phyloP scores from a whole-genome alignment of 108 stramenopile species.

The Pseudonitzschia multiseries region DNA sequence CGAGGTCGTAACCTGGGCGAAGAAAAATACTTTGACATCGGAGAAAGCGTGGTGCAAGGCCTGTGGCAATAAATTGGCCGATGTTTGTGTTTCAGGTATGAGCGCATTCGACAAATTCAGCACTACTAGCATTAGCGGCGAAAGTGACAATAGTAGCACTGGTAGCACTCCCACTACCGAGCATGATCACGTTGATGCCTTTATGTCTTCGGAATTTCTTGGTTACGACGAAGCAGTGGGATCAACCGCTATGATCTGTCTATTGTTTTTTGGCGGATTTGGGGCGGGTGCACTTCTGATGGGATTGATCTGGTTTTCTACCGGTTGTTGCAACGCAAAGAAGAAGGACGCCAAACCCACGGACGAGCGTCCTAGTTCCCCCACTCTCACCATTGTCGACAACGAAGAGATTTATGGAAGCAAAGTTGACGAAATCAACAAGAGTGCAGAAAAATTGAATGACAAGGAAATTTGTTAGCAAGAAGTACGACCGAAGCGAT shows the following conservation, averaged over 20 bases:
- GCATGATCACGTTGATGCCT: neutral
- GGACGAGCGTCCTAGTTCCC: no score
- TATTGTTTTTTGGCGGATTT: constrained; percentile 29
- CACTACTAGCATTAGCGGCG: neutral
- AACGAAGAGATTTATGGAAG: no score
- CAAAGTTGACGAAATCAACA: neutral
- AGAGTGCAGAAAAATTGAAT: neutral
- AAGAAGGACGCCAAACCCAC: neutral
- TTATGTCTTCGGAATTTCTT: neutral
- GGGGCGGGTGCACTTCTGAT: constrained; percentile 15
- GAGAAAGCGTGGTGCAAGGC: constrained; percentile 40
- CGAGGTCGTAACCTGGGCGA: constrained; percentile 26
- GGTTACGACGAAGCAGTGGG: neutral
- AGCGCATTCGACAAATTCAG: neutral
- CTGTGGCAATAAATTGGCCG: constrained; percentile 38
- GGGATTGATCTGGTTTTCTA: neutral
- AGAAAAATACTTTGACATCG: constrained; percentile 5
- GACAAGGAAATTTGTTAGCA: constrained; percentile 14
- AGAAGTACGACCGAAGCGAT: no score
- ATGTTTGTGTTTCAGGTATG: constrained; percentile 29
- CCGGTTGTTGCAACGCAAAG: neutral
- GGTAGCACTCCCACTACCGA: neutral
- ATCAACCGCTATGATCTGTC: constrained; percentile 8
- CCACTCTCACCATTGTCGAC: no score
- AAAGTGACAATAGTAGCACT: neutral